Evolutionary conservation across 441 rosid genomes (phyloP).

Genomic region (Theobroma grandiflorum): DNA sequence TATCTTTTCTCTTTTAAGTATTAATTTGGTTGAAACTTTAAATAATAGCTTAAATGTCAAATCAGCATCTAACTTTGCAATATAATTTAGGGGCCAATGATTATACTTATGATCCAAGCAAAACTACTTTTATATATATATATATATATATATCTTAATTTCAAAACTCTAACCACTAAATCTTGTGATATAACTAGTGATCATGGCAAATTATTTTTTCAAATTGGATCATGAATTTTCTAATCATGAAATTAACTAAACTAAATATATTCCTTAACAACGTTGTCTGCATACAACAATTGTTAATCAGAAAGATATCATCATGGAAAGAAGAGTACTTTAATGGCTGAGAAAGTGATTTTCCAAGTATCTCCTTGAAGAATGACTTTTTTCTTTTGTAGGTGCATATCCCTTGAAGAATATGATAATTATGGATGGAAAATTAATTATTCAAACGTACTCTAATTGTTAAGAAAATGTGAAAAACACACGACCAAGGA

Average conservation of each 20-base stretch:
- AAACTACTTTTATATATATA: background rate
- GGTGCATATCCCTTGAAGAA: background rate
- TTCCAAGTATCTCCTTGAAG: background rate
- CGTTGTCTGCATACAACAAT: background rate
- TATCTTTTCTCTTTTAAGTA: no score
- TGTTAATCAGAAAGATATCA: background rate
- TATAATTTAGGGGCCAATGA: background rate
- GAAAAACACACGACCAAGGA: background rate
- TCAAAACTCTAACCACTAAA: slow-evolving; percentile 15
- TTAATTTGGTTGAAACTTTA: no score
- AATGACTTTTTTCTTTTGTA: background rate
- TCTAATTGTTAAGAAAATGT: no score
- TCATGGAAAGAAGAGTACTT: background rate
- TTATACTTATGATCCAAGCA: slow-evolving; percentile 12
- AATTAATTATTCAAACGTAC: background rate
- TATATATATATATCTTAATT: background rate
- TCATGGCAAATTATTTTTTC: background rate
- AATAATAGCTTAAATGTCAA: background rate
- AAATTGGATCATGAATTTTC: background rate
- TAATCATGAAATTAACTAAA: background rate
- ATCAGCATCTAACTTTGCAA: background rate
- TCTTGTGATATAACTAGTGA: background rate
- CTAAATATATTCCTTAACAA: background rate
- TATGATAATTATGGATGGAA: background rate
- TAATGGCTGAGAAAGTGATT: background rate